Evolutionary conservation across 139 green algal species (phyloP).

Genomic region (Coelastrella sp.): DNA sequence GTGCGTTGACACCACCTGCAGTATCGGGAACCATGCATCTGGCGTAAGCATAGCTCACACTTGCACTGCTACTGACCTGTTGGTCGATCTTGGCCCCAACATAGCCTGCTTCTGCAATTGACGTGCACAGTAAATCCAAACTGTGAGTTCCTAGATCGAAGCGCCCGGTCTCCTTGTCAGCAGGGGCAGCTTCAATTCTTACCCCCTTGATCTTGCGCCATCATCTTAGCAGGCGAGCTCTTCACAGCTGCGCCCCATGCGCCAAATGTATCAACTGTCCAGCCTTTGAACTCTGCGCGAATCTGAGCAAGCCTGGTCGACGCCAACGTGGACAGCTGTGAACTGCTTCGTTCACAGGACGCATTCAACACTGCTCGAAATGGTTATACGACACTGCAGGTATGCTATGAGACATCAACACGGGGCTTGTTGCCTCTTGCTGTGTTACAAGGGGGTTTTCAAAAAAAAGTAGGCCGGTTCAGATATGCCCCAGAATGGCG

Average conservation of each 20-base stretch:
- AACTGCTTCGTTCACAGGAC: neutral
- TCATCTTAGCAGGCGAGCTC: neutral
- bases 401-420: too few relatives aligned
- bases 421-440: too few relatives aligned
- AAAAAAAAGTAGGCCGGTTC: too few relatives aligned
- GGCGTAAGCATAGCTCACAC: too few relatives aligned
- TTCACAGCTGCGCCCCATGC: neutral
- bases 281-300: neutral
- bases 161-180: neutral
- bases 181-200: neutral
- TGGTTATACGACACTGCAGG: too few relatives aligned
- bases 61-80: conserved; percentile 10
- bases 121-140: neutral
- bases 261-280: neutral
- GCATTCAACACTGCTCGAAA: neutral
- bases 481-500: too few relatives aligned
- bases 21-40: too few relatives aligned
- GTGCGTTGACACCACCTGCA: too few relatives aligned
- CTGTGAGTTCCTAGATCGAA: neutral
- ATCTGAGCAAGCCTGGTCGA: neutral
- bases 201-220: conserved; percentile 2
- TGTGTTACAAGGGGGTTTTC: too few relatives aligned
- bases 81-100: conserved; percentile 31
- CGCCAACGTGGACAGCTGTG: neutral
- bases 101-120: conserved; percentile 11